Evolutionary conservation across 768 basidiomycete species (phyloP).

Genomic region (Myochromella boudieri): DNA sequence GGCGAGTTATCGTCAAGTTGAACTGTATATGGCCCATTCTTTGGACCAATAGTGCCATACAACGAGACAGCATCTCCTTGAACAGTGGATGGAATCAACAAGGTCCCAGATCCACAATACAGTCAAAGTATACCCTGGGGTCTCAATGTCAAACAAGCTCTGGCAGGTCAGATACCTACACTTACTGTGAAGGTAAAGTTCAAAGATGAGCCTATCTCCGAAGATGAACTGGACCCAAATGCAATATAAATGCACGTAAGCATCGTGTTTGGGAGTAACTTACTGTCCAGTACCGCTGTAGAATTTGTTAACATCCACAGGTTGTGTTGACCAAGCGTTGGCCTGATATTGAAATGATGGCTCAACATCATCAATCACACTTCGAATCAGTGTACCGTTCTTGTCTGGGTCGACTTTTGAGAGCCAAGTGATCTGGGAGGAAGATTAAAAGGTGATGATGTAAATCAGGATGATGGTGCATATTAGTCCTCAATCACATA

Average conservation of each 20-base stretch:
- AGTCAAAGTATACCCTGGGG: background rate
- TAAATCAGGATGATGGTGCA: background rate
- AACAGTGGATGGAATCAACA: background rate
- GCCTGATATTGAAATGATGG: slow-evolving; percentile 2
- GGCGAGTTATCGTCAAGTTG: slow-evolving; percentile 6
- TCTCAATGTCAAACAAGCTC: background rate
- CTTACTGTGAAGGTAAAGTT: slow-evolving; percentile 1
- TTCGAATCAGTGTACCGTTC: background rate
- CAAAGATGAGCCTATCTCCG: background rate
- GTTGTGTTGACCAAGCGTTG: slow-evolving; percentile 3
- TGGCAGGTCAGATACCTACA: background rate
- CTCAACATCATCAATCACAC: slow-evolving; percentile 1
- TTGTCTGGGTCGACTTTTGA: background rate
- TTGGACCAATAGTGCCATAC: slow-evolving; percentile 2
- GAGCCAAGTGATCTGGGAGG: background rate
- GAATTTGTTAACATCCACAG: background rate
- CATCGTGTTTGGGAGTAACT: background rate
- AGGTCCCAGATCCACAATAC: background rate
- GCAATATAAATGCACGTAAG: background rate
- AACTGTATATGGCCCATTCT: slow-evolving; percentile 6
- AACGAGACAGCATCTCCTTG: background rate
- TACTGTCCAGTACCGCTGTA: slow-evolving; percentile 5
- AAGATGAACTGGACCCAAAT: slow-evolving; percentile 1
- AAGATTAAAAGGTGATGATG: background rate
- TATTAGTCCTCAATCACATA: background rate